Conservation (phyloP, 768 basidiomycete species). For the Hortiboletus campestris region DNA sequence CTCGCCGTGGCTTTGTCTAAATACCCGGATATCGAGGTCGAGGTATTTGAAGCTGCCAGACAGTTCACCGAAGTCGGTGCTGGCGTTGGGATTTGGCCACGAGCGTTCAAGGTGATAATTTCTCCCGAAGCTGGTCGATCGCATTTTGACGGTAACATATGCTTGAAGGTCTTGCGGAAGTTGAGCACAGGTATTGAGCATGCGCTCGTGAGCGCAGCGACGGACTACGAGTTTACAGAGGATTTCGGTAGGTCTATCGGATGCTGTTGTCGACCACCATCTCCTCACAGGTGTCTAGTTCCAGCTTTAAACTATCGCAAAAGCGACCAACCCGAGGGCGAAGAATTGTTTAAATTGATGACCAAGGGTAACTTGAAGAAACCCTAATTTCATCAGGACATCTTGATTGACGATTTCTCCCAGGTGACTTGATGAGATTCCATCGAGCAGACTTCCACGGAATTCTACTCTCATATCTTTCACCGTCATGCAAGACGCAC, state of each 20-base stretch:
- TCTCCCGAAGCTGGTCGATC: neutral
- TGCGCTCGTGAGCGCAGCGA: slow-evolving; percentile 16
- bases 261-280: neutral
- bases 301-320: slow-evolving; percentile 55
- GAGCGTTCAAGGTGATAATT: slow-evolving; percentile 27
- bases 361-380: slow-evolving; percentile 47
- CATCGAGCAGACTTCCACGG: slow-evolving; percentile 70
- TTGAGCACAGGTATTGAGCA: slow-evolving; percentile 19
- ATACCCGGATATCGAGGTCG: slow-evolving; percentile 54
- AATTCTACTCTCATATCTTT: slow-evolving; percentile 50
- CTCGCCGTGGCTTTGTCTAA: slow-evolving; percentile 36
- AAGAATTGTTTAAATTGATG: slow-evolving; percentile 51
- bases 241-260: slow-evolving; percentile 16
- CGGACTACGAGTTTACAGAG: slow-evolving; percentile 22
- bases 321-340: slow-evolving; percentile 55
- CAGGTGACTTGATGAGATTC: slow-evolving; percentile 52
- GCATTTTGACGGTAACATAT: neutral
- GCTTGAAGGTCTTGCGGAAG: slow-evolving; percentile 21
- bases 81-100: slow-evolving; percentile 51
- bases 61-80: slow-evolving; percentile 57
- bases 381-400: neutral
- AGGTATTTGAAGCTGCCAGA: slow-evolving; percentile 53
- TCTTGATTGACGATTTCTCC: neutral
- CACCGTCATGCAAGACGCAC: slow-evolving; percentile 44
- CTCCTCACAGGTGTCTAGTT: slow-evolving; percentile 35